Conservation (phyloP, 108 stramenopile species). For the Fragilaria crotonensis region DNA sequence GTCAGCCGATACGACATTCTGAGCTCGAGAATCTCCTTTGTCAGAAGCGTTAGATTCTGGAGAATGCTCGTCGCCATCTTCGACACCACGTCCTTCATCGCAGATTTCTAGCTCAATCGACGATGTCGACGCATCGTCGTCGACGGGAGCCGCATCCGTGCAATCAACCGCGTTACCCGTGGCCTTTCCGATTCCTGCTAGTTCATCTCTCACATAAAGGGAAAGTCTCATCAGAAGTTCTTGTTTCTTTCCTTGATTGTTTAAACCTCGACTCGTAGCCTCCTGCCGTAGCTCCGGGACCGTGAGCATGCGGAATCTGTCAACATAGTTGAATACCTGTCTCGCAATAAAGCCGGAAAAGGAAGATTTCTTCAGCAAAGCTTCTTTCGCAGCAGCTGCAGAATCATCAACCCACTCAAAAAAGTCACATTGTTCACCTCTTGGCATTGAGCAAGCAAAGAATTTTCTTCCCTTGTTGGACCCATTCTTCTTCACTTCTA, state of each 20-base stretch:
- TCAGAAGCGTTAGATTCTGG: neutral
- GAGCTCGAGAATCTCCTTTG: neutral
- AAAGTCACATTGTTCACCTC: constrained; percentile 82
- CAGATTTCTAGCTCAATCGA: neutral
- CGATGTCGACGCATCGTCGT: constrained; percentile 5
- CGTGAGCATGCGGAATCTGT: constrained; percentile 55
- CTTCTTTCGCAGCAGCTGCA: constrained; percentile 41
- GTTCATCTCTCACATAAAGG: constrained; percentile 76
- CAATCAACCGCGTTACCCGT: neutral
- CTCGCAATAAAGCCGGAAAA: constrained; percentile 72
- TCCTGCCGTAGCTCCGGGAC: constrained; percentile 68
- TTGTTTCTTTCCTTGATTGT: constrained; percentile 60
- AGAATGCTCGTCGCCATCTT: neutral
- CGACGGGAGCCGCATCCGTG: neutral
- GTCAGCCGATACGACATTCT: neutral
- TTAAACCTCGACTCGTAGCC: constrained; percentile 49
- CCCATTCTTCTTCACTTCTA: constrained; percentile 73
- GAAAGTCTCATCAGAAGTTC: constrained; percentile 64
- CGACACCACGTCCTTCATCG: neutral
- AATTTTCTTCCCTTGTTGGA: constrained; percentile 84
- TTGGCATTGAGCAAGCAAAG: constrained; percentile 75
- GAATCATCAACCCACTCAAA: constrained; percentile 90
- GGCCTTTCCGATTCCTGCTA: constrained; percentile 16
- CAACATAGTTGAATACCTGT: constrained; percentile 58
- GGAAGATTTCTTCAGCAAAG: constrained; percentile 54